Base-by-base conservation (phyloP, 495 filamentous ascomycete genomes). In the Aspergillus nidulans region DNA sequence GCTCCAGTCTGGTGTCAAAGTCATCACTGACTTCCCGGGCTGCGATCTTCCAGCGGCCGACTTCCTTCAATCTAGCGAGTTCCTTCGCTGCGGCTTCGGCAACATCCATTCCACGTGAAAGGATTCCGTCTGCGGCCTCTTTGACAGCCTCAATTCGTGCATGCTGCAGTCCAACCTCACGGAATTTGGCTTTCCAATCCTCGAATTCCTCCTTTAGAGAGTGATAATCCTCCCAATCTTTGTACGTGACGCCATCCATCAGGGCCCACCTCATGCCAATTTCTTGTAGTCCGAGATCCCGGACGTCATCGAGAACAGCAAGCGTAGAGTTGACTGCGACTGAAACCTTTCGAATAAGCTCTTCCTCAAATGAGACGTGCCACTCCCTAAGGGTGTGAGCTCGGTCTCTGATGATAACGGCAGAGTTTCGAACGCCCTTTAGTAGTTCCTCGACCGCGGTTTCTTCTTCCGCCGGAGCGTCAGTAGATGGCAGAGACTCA, bases 261-360 rank as follows among this genome's bases (percentile, higher is more conserved):
- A 89, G 95, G 1, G 92, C 91, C 92, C 95, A 99, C 55, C 94
- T 89, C 82, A 95, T 92, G 38, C 95, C 95, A 50, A 99, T 89
- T 63, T 96, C 92, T 64, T 96, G 91, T 7, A 99, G 77, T 2
- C 91, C 91, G 7, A 96, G 77, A 58, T 97, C 91, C 19, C 89
- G 82, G 52, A 96, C 91, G 49, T 81, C 79, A 58, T 94, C 89
- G 32, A 99, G 79, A 30, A 95, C 88, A 52, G 82, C 78, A 23
- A 97, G 81, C 7, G 92, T 95, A 19, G 85, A 87, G 53, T 90
- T 72, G n/a, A 91, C 82, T 8, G 91, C 89, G 34, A 84, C 79
- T 49, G 79, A 82, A 40, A 96, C 85, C 15, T 89, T 78, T 12
- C 74, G 72, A 50, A 85, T 72, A 20, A 88, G 81, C 63, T 90